Percentiles rank a stretch among this genome's conserved stretches.
phyloP scores from a whole-genome alignment of 2,329 filamentous ascomycete species.

The Alternaria dauci region DNA sequence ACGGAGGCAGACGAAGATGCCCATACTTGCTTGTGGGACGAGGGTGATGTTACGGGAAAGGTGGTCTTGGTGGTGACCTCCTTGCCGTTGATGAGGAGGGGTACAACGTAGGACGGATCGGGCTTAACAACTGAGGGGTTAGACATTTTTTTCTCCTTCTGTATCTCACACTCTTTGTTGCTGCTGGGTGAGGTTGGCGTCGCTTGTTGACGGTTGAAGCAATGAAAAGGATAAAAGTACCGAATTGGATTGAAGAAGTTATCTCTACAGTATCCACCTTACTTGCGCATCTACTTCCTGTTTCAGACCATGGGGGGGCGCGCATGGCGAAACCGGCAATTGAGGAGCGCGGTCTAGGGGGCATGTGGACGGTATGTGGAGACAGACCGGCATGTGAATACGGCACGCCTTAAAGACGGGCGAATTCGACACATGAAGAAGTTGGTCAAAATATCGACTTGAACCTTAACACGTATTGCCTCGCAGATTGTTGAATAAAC shows the following conservation, averaged over 20 bases:
- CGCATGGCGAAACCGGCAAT: slow-evolving; percentile 9
- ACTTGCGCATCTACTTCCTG: background rate
- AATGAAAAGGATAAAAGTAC: background rate
- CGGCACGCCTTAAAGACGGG: slow-evolving; percentile 7
- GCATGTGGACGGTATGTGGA: background rate
- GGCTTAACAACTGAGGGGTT: slow-evolving; percentile 9
- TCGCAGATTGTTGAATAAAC: background rate
- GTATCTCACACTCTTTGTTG: background rate
- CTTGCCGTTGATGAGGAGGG: slow-evolving; percentile 60
- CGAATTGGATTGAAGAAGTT: background rate
- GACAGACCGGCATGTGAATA: slow-evolving; percentile 4
- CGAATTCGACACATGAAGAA: background rate
- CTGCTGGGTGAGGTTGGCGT: background rate
- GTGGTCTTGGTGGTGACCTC: slow-evolving; percentile 58
- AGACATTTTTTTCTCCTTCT: slow-evolving; percentile 12
- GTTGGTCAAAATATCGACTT: background rate
- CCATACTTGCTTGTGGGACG: slow-evolving; percentile 62
- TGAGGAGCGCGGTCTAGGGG: slow-evolving; percentile 1
- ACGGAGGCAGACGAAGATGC: slow-evolving; percentile 66
- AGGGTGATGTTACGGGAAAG: slow-evolving; percentile 67
- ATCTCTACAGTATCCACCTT: background rate
- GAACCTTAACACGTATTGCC: background rate
- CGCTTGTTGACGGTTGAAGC: background rate
- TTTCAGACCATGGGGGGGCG: background rate
- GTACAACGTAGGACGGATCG: slow-evolving; percentile 48